Conservation (phyloP, 2,329 filamentous ascomycete species). For the Elsinoe arachidis region DNA sequence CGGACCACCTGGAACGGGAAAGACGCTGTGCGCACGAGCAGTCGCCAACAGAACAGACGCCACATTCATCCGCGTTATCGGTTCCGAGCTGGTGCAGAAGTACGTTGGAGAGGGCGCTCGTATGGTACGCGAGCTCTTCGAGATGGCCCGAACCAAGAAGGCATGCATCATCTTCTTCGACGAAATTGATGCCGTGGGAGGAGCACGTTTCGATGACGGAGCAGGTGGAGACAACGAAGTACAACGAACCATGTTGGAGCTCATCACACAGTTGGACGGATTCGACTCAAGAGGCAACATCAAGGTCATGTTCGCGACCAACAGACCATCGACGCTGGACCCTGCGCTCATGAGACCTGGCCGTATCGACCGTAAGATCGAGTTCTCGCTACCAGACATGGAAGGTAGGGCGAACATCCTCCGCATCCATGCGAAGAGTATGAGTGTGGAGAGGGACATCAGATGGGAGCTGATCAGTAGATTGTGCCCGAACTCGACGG, state of each 20-base stretch:
- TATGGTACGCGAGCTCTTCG: constrained; percentile 97
- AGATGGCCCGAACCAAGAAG: constrained; percentile 99
- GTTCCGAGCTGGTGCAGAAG: constrained; percentile 95
- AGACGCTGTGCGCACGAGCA: constrained; percentile 93
- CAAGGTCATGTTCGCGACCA: constrained; percentile 99
- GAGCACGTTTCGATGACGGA: constrained; percentile 91
- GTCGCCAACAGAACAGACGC: constrained; percentile 97
- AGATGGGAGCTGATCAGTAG: constrained; percentile 98
- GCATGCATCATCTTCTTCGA: constrained; percentile 99
- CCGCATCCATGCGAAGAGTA: constrained; percentile 97
- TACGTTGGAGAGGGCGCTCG: constrained; percentile 96
- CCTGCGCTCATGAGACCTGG: constrained; percentile 96
- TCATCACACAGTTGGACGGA: constrained; percentile 93
- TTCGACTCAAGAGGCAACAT: constrained; percentile 97
- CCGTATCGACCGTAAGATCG: constrained; percentile 97
- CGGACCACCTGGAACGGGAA: constrained; percentile 95
- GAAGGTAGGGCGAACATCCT: constrained; percentile 96
- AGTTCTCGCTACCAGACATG: constrained; percentile 94
- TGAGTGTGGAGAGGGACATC: constrained; percentile 98
- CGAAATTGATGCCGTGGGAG: constrained; percentile 93
- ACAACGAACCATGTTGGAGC: constrained; percentile 93
- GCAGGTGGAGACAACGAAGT: constrained; percentile 97
- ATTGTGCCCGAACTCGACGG: constrained; percentile 92
- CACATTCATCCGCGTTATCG: constrained; percentile 97
- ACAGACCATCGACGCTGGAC: constrained; percentile 88